Base-by-base conservation (phyloP, 148 eudicot species). In the Cornus suecica region DNA sequence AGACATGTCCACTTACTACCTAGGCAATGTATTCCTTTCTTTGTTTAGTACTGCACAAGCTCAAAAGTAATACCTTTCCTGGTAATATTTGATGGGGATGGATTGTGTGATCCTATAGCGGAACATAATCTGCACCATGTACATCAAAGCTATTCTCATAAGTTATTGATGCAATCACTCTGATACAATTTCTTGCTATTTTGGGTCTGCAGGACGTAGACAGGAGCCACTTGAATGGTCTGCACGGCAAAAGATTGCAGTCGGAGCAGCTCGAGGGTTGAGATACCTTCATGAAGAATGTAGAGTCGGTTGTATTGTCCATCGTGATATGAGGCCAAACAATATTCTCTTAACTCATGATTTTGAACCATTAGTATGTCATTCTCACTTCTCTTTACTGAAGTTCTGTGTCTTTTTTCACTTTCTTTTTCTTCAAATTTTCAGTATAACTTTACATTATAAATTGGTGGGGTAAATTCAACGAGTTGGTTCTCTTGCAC, bases 261-360 rank as follows among this genome's bases (percentile, higher is more conserved):
- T 89, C 75, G 97, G 97, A 83, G 93, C 97, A 82, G 90, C 97
- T 74, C 82, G 97, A 77, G 97, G 97, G 42, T 79, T 93, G 83
- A 89, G 97, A 81, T 93, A 93, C 82, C 97, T 93, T 72, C 97
- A 93, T 81, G 97, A 93, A 85, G 97, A 93, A 77, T 90, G 97
- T 61, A 84, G 97, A 80, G 93, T 93, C 63, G 97, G 97, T 45
- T 93, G 97, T 71, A 90, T 93, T 65, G 90, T 93, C 71, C 97
- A 93, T 83, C 97, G 95, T 34, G 97, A 93, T 74, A 84, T 93
- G 97, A 84, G 97, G 72, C 97, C 97, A 56, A 93, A 93, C 78
- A 93, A 93, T 79, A 88, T 93, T 73, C 93, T 93, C 65, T 80
- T 93, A 34, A 93, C 97, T 74, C 97, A 93, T 85, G 97, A 93